phyloP scores from a whole-genome alignment of 2,329 filamentous ascomycete species.

The Diaporthe sp. region DNA sequence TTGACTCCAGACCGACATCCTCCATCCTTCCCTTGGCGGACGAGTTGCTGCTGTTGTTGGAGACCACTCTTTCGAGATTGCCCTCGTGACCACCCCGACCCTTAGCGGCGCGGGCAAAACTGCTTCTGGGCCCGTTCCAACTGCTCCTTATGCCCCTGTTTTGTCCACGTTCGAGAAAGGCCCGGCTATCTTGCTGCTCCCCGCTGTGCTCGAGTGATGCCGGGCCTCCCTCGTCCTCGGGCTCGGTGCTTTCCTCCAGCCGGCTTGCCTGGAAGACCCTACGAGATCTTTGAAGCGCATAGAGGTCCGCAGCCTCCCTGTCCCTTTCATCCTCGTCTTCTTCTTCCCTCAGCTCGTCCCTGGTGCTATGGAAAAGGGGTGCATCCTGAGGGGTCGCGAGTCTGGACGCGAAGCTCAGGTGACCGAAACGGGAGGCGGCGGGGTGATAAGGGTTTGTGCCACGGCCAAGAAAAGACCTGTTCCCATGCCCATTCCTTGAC shows the following conservation, averaged over 20 bases:
- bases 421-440: constrained; percentile 77
- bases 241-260: constrained; percentile 86
- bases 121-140: constrained; percentile 68
- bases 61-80: constrained; percentile 52
- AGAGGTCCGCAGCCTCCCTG: constrained; percentile 92
- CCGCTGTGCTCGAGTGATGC: constrained; percentile 64
- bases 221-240: constrained; percentile 76
- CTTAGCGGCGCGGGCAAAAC: constrained; percentile 41
- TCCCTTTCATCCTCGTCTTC: constrained; percentile 93
- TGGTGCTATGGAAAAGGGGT: constrained; percentile 92
- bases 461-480: constrained; percentile 54
- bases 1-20: constrained; percentile 84
- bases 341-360: constrained; percentile 91
- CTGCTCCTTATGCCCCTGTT: constrained; percentile 70
- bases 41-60: constrained; percentile 43
- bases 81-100: constrained; percentile 49
- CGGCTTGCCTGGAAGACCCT: constrained; percentile 87
- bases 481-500: constrained; percentile 42
- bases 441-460: constrained; percentile 82
- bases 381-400: constrained; percentile 79
- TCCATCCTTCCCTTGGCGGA: constrained; percentile 75
- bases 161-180: constrained; percentile 58
- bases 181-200: constrained; percentile 56
- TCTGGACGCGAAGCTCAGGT: constrained; percentile 78
- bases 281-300: constrained; percentile 89